Evolutionary conservation across 1,139 yeast genomes (phyloP).

Genomic region (Sugiyamaella castrensis): DNA sequence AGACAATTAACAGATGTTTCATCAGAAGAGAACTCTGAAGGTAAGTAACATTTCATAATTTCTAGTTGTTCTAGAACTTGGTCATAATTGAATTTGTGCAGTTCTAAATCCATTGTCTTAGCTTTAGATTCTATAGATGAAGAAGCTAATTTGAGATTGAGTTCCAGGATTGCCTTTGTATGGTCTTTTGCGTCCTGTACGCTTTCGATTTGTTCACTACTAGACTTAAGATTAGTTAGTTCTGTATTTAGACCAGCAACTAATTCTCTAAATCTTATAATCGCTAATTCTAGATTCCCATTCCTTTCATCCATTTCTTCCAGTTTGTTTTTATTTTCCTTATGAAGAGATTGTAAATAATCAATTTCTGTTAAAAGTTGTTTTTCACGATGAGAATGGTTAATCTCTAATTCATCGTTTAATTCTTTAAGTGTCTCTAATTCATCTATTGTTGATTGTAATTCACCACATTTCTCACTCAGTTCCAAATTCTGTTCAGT

Average conservation of each 20-base stretch:
- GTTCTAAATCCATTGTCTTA: slow-evolving; percentile 32
- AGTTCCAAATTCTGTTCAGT: slow-evolving; percentile 54
- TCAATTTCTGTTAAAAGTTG: slow-evolving; percentile 51
- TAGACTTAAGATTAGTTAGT: slow-evolving; percentile 27
- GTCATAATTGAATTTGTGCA: slow-evolving; percentile 29
- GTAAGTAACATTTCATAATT: slow-evolving; percentile 29
- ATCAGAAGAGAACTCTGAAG: slow-evolving; percentile 26
- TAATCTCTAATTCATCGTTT: slow-evolving; percentile 61
- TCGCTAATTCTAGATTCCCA: slow-evolving; percentile 36
- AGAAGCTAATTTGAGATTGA: slow-evolving; percentile 31
- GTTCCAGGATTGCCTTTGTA: slow-evolving; percentile 28
- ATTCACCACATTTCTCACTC: slow-evolving; percentile 39
- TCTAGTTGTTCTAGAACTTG: slow-evolving; percentile 33
- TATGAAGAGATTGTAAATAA: slow-evolving; percentile 35
- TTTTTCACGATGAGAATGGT: slow-evolving; percentile 53
- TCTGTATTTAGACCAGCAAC: slow-evolving; percentile 34
- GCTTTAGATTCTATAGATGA: slow-evolving; percentile 26
- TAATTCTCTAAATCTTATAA: slow-evolving; percentile 34
- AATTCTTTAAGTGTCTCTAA: slow-evolving; percentile 58
- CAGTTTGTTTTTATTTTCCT: slow-evolving; percentile 35
- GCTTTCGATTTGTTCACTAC: slow-evolving; percentile 19
- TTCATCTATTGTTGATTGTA: slow-evolving; percentile 50
- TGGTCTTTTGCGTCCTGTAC: slow-evolving; percentile 19
- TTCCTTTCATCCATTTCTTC: slow-evolving; percentile 40
- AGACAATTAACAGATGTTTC: slow-evolving; percentile 23